phyloP scores from a whole-genome alignment of 805 yeast genomes.

The Cyberlindnera nakhonratchasimensis region DNA sequence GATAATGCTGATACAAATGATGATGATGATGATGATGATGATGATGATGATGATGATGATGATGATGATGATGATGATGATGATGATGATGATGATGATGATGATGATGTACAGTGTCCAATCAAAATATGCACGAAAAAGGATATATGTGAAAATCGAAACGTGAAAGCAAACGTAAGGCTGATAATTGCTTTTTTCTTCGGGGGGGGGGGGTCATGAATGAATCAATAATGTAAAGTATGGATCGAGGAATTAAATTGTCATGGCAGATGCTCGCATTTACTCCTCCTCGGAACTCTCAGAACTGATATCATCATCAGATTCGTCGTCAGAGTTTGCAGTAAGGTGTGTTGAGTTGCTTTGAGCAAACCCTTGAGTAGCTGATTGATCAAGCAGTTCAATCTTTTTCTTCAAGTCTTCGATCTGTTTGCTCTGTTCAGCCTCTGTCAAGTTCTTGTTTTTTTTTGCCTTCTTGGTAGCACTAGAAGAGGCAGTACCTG shows the following conservation, averaged over 20 bases:
- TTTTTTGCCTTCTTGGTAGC: slow-evolving; percentile 39
- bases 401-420: slow-evolving; percentile 71
- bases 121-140: no score
- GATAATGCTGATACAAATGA: no score
- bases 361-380: slow-evolving; percentile 12
- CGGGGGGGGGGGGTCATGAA: background rate
- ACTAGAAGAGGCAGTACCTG: slow-evolving; percentile 1
- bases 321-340: slow-evolving; percentile 35
- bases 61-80: no score
- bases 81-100: no score
- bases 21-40: no score
- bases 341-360: slow-evolving; percentile 12
- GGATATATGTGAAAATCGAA: no score
- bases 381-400: slow-evolving; percentile 55
- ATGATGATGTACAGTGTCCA: no score
- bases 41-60: no score
- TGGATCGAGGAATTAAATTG: no score
- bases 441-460: slow-evolving; percentile 58
- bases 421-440: slow-evolving; percentile 63
- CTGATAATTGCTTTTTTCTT: no score
- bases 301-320: slow-evolving; percentile 57
- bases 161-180: no score
- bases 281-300: slow-evolving; percentile 74
- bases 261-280: no score
- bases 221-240: background rate